Base-by-base conservation (phyloP, 1,284 basidiomycete genomes). In the Stereum hirsutum region DNA sequence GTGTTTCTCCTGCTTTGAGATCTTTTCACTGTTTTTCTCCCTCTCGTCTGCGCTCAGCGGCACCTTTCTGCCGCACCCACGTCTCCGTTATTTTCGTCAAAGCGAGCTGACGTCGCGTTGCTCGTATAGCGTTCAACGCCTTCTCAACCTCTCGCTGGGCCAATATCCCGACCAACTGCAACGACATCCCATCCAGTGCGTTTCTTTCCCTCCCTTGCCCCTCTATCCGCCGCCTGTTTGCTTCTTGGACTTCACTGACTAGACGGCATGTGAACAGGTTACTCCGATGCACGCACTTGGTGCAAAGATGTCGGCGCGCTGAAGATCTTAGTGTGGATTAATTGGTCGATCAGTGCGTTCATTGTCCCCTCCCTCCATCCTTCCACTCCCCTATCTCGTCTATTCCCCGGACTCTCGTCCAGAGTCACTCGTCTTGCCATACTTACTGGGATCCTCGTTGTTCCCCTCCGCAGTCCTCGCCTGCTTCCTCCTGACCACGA, bases 91-190 rank as follows among this genome's bases (percentile, higher is more conserved):
- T n/a, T n/a, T n/a, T n/a, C n/a, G n/a, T n/a, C n/a, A n/a, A n/a
- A n/a, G n/a, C n/a, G n/a, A n/a, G n/a, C n/a, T n/a, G n/a, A n/a
- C n/a, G n/a, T n/a, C n/a, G n/a, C n/a, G n/a, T n/a, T n/a, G n/a
- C n/a, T n/a, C n/a, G n/a, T n/a, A n/a, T n/a, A 79, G 75, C 67
- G 1, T 74, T 75, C 64, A 78, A 75, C 50, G 65, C 69, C 6
- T 80, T 80, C 56, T 78, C 77, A 0, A 78, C 72, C 10, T 65
- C 69, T 14, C 69, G 75, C 30, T 80, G 75, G 75, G 51, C 55
- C 27, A 52, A 63, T 35, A 60, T 75, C 26, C 72, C 74, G 5
- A 56, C 73, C 45, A 52, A 63, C 23, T 78, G 76, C 57, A 55
- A 58, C 37, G 49, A 57, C 28, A 76, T 79, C 38, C 74, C 75